Evolutionary conservation across 352 stramenopile genomes (phyloP), one percentile per base, ranked within the genome.

Genomic region (Pythium sukuiense): DNA sequence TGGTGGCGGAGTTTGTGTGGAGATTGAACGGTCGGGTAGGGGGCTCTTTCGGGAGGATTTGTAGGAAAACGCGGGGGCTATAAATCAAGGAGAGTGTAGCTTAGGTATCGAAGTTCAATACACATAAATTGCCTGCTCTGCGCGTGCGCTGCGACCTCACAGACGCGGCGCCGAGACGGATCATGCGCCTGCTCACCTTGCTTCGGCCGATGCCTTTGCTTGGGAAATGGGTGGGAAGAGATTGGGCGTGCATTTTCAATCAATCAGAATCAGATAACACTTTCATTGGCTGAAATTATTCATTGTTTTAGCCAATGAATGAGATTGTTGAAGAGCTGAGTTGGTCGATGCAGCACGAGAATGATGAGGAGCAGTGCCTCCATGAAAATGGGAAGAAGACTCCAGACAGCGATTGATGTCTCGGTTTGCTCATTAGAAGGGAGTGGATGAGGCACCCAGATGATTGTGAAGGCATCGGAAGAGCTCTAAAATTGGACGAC

Each of bases 1-100:
- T 96, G 77, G 70, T 88, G 65, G 33, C 64, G 63, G 53, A 18
- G 49, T n/a, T n/a, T 72, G 24, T 7, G 12, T 39, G 32, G 43
- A 30, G 48, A 39, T 27, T 27, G 45, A 52, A 61, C 33, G 16
- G 24, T 41, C 20, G 26, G 20, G 26, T 35, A 61, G 29, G 26
- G 49, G 26, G 49, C 32, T 33, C 11, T 59, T 59, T 41, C 16
- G 18, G n/a, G 2, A 16, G 37, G 33, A 26, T 52, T 18, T 27
- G 11, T 18, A 16, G 9, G 27, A 32, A 6, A 11, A 16, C 20
- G 14, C 33, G 54, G 20, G 11, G n/a, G 33, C 55, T 61, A 50
- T 5, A 61, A 2, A 26, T 8, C 6, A 29, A 30, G 3, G 11
- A 16, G 24, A 0, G 14, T 6, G 24, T 16, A 0, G 8, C 7